These are phyloP conservation scores for Suaeda aralocaspica DNA, from an alignment of 148 eudicot species.

Conservation along the genomic window DNA sequence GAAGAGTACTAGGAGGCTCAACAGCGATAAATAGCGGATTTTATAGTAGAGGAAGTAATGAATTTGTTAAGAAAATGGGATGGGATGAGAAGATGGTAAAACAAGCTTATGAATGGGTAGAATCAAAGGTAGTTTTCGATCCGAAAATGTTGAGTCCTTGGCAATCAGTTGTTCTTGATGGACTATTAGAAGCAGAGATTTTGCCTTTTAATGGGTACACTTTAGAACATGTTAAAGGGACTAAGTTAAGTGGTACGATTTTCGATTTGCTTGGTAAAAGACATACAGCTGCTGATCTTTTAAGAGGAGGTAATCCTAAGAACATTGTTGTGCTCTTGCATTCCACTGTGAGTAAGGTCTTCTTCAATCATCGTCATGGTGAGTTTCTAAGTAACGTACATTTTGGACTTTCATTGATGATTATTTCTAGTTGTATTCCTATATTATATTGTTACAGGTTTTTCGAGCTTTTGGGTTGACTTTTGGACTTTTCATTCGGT, in stretches of 20 bases:
- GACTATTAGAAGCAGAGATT: slow-evolving; percentile 35
- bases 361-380: slow-evolving; percentile 26
- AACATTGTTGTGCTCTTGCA: slow-evolving; percentile 35
- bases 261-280: slow-evolving; percentile 33
- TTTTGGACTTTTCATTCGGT: too few species aligned
- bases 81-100: slow-evolving; percentile 37
- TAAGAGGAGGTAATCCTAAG: slow-evolving; percentile 23
- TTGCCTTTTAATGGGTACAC: slow-evolving; percentile 42
- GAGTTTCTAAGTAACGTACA: neutral
- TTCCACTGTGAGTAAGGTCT: slow-evolving; percentile 31
- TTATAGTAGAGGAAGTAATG: slow-evolving; percentile 38
- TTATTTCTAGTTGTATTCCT: too few species aligned
- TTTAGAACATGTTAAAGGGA: slow-evolving; percentile 39
- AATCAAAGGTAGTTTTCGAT: slow-evolving; percentile 34
- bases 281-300: slow-evolving; percentile 45
- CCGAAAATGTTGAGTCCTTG: slow-evolving; percentile 31
- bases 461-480: too few species aligned
- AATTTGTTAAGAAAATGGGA: slow-evolving; percentile 28
- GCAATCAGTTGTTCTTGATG: slow-evolving; percentile 37
- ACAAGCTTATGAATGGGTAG: slow-evolving; percentile 41
- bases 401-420: neutral
- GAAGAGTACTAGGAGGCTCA: slow-evolving; percentile 46
- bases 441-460: too few species aligned
- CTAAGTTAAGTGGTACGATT: slow-evolving; percentile 38
- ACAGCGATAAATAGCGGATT: slow-evolving; percentile 42